Conservation (phyloP, 202 grass and related monocot species). For the Panicum virgatum region DNA sequence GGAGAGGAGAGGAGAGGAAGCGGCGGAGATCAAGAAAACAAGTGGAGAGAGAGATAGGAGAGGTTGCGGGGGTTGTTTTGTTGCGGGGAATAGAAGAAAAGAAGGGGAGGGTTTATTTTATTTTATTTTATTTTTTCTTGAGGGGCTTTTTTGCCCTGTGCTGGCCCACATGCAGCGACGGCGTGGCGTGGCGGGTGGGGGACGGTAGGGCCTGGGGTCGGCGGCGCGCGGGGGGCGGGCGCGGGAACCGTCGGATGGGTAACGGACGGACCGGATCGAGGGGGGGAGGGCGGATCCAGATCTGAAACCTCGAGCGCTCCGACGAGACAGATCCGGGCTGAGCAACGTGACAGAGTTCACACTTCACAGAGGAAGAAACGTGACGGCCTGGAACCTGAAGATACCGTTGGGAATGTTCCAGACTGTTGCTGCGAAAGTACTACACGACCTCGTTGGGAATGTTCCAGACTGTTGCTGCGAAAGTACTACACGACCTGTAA, state of each 20-base stretch:
- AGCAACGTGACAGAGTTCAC: background rate
- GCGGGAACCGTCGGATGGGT: background rate
- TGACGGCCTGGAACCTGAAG: background rate
- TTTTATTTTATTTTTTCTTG: background rate
- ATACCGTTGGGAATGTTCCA: background rate
- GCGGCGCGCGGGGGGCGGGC: background rate
- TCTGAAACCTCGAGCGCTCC: background rate
- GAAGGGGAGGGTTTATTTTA: background rate
- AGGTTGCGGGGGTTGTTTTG: background rate
- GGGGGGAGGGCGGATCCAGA: background rate
- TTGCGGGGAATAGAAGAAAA: slow-evolving; percentile 1
- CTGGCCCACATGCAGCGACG: slow-evolving; percentile 16
- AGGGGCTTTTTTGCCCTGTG: background rate
- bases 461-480: background rate
- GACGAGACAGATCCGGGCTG: background rate
- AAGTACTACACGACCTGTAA: background rate
- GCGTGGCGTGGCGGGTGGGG: background rate
- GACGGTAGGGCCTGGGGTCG: background rate
- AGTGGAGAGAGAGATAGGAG: background rate
- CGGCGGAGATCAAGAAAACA: slow-evolving; percentile 1
- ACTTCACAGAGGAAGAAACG: background rate
- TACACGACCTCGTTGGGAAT: too few species aligned
- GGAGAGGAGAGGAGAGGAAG: background rate
- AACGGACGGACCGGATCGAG: background rate
- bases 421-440: background rate